Conservation (phyloP, 2,329 filamentous ascomycete genomes). For the Domatiomyces globalis region DNA sequence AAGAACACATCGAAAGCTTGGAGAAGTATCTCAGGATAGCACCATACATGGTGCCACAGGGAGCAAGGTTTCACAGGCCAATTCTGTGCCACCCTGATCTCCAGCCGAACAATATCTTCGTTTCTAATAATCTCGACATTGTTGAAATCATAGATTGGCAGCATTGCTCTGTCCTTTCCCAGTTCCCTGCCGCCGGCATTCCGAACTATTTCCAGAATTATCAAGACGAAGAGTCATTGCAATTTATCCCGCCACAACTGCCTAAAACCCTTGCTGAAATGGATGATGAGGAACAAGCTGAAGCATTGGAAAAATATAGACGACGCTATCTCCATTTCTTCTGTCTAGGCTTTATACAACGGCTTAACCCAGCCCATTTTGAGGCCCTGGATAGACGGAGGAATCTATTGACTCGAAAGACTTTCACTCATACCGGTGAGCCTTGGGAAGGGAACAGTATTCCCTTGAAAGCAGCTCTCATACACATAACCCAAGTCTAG, state of each 20-base stretch:
- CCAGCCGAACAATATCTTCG: slow-evolving; percentile 21
- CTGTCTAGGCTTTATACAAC: neutral
- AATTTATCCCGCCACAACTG: neutral
- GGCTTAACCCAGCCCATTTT: slow-evolving; percentile 1
- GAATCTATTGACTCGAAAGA: slow-evolving; percentile 12
- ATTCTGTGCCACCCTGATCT: slow-evolving; percentile 20
- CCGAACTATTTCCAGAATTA: slow-evolving; percentile 30
- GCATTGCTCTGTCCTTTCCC: slow-evolving; percentile 25
- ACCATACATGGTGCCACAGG: slow-evolving; percentile 3
- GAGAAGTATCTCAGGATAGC: slow-evolving; percentile 1
- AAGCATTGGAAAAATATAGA: neutral
- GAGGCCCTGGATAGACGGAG: slow-evolving; percentile 4
- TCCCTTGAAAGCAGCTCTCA: slow-evolving; percentile 17
- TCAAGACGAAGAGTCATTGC: slow-evolving; percentile 15
- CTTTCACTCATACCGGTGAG: slow-evolving; percentile 16
- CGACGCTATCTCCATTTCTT: slow-evolving; percentile 1
- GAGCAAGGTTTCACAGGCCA: slow-evolving; percentile 4
- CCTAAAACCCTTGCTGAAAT: slow-evolving; percentile 1
- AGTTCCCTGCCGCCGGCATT: slow-evolving; percentile 26
- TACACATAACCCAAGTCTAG: slow-evolving; percentile 17
- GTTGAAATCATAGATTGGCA: slow-evolving; percentile 31
- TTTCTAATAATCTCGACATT: slow-evolving; percentile 22
- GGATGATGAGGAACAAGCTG: neutral
- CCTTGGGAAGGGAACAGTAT: slow-evolving; percentile 22
- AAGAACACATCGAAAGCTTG: neutral